Conservation (phyloP, 352 stramenopile species). For the Pythium brachiatum region DNA sequence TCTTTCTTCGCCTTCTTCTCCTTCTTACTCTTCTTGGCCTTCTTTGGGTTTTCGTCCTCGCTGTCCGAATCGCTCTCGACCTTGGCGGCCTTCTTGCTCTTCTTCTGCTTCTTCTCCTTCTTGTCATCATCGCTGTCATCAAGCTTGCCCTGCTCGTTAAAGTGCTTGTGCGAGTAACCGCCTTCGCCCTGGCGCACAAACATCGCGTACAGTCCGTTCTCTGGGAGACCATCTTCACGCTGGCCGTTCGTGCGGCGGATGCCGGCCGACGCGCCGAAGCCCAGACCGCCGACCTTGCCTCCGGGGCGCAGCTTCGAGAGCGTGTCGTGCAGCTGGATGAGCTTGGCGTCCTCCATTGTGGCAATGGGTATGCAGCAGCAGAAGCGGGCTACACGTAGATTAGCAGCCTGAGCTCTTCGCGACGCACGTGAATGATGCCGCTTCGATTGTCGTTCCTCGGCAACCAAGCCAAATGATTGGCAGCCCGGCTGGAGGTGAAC, state of each 20-base stretch:
- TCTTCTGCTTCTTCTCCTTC: conserved; percentile 39
- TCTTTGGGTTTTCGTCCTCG: conserved; percentile 40
- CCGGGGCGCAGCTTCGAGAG: conserved; percentile 80
- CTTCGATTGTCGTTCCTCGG: background rate
- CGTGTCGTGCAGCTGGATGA: conserved; percentile 82
- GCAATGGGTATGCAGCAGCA: background rate
- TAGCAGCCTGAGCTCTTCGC: background rate
- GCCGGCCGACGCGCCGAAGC: conserved; percentile 50
- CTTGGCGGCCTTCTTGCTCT: conserved; percentile 28
- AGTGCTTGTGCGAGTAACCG: conserved; percentile 80
- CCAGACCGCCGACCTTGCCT: conserved; percentile 80
- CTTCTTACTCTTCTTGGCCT: conserved; percentile 25
- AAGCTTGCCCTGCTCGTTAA: conserved; percentile 42
- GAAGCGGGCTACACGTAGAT: background rate
- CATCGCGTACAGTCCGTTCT: conserved; percentile 85
- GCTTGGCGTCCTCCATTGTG: conserved; percentile 82
- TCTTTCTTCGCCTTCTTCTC: conserved; percentile 38
- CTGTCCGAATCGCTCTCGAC: conserved; percentile 23
- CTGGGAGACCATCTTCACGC: conserved; percentile 67
- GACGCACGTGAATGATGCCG: conserved; percentile 2
- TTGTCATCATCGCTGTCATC: conserved; percentile 27
- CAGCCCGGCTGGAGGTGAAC: background rate
- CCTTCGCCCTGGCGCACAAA: conserved; percentile 80
- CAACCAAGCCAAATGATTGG: conserved; percentile 18
- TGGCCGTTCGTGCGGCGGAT: conserved; percentile 49